Evolutionary conservation across 257 asterid species (phyloP), one percentile per base, ranked within the genome.

Genomic region (Solanum pennellii): DNA sequence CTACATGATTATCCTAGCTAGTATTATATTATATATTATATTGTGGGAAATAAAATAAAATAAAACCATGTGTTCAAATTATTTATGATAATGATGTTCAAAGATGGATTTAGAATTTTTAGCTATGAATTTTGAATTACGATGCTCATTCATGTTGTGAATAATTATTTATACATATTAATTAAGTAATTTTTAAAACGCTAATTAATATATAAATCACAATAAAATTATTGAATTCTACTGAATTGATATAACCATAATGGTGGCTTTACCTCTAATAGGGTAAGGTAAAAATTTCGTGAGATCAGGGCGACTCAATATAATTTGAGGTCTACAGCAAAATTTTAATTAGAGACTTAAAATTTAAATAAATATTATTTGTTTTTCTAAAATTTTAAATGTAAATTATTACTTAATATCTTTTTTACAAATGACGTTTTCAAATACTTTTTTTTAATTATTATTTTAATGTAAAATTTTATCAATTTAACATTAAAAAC

Each of bases 151-250:
- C 7, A 7, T 56, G n/a, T 31, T 15, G 6, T 69, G 12, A 27
- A 6, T 15, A 1, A 69, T 69, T 31, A 68, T 68, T 68, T 68
- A 12, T 27, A 27, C 20, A 27, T 68, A 68, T 68, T 27, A 27
- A 68, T 27, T 27, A 68, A 3, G 10, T 68, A 5, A 27, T 27
- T 68, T 68, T 27, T 3, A 12, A 25, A 25, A 62, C 3, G 14
- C 1, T 0, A 68, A 68, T 25, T 12, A 0, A 68, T 68, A 68
- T 3, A 68, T 5, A 68, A 3, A 6, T 68, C 3, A 12, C 0
- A 2, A 16, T 68, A 68, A 68, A 68, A 66, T 68, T 68, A 68
- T 1, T 68, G 3, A 68, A 7, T 16, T 60, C 5, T 3, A 21
- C 66, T 15, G 27, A 59, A 7, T 4, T n/a, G 16, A 56, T 56